These are phyloP conservation scores for Macrophomina tecta DNA, from an alignment of 2,329 filamentous ascomycete species.

Conservation along the genomic window DNA sequence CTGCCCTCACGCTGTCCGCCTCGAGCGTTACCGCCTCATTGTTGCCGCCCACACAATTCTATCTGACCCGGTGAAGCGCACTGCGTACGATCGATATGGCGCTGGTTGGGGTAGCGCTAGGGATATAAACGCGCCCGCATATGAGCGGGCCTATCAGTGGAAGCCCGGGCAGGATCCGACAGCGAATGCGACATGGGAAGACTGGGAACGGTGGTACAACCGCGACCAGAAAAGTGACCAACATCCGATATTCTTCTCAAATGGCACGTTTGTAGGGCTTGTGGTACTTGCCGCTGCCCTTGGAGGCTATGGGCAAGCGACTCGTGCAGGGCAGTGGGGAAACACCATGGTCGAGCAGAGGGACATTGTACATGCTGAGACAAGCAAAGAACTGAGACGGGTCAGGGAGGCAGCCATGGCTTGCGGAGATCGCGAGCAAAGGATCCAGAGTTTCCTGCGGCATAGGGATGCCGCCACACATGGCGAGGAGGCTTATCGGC, in stretches of 20 bases:
- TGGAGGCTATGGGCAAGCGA: slow-evolving; percentile 74
- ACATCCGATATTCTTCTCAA: slow-evolving; percentile 71
- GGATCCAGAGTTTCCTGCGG: slow-evolving; percentile 79
- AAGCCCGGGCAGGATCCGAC: slow-evolving; percentile 54
- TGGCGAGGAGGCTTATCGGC: slow-evolving; percentile 53
- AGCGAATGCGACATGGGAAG: slow-evolving; percentile 93
- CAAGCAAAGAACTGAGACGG: slow-evolving; percentile 66
- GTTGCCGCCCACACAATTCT: slow-evolving; percentile 88
- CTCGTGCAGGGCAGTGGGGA: slow-evolving; percentile 68
- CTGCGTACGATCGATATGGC: slow-evolving; percentile 81
- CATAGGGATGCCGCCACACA: slow-evolving; percentile 49
- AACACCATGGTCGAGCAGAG: slow-evolving; percentile 69
- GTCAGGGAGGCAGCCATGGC: slow-evolving; percentile 61
- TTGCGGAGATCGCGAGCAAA: slow-evolving; percentile 51
- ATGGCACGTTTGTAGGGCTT: slow-evolving; percentile 77
- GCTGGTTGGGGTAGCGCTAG: slow-evolving; percentile 73
- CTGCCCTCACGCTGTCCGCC: slow-evolving; percentile 63
- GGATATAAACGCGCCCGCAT: slow-evolving; percentile 36
- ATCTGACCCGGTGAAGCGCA: slow-evolving; percentile 77
- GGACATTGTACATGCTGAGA: slow-evolving; percentile 69
- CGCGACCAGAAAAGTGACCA: slow-evolving; percentile 45
- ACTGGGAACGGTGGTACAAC: slow-evolving; percentile 74
- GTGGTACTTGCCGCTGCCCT: slow-evolving; percentile 72
- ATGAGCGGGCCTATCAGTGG: slow-evolving; percentile 35
- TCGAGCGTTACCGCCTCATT: slow-evolving; percentile 90